Percentiles rank a stretch among this genome's conserved stretches.
Evolutionary conservation across 495 filamentous ascomycete genomes (phyloP).

Genomic region (Daldinia decipiens): DNA sequence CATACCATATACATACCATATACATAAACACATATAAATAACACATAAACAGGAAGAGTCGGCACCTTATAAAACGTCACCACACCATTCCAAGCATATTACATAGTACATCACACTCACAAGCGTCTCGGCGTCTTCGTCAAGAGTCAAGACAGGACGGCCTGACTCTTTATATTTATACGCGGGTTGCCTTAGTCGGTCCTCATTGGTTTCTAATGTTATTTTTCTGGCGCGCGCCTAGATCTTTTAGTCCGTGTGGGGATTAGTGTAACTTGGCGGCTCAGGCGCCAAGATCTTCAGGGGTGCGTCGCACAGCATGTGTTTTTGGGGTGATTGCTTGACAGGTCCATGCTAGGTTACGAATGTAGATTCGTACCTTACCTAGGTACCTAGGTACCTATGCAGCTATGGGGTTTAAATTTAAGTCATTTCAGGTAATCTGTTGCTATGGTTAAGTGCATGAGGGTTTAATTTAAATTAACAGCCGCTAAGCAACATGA

Average conservation of each 20-base stretch:
- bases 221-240: constrained; percentile 35
- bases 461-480: no score
- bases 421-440: no score
- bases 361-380: neutral
- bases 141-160: neutral
- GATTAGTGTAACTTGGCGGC: constrained; percentile 33
- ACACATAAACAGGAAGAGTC: neutral
- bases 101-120: neutral
- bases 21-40: no score
- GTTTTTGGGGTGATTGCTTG: neutral
- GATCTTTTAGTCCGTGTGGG: constrained; percentile 25
- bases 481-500: neutral
- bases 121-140: neutral
- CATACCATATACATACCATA: no score
- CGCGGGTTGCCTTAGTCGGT: neutral
- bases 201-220: constrained; percentile 13
- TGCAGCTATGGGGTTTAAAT: neutral
- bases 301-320: constrained; percentile 13
- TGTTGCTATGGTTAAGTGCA: no score
- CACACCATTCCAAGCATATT: neutral
- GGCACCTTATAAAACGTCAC: neutral
- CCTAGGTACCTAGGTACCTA: neutral
- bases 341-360: no score
- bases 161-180: neutral
- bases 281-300: constrained; percentile 42